Percentiles rank a stretch among this genome's conserved stretches.
phyloP scores from a whole-genome alignment of 1,139 yeast genomes.

The Protomyces arabidopsidicola region DNA sequence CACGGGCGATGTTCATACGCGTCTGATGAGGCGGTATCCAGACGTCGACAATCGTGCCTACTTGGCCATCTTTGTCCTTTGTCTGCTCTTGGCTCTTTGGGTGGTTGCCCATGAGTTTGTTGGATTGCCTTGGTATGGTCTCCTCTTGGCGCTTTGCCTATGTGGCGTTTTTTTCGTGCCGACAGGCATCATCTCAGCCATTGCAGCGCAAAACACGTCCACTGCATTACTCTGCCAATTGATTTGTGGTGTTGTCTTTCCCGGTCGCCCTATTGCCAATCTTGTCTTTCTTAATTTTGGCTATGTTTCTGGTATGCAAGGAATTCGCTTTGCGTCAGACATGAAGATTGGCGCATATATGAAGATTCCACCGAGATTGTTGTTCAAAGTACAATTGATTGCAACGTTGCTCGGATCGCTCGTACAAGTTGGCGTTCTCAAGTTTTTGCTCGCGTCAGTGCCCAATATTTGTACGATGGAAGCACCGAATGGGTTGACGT shows the following conservation, averaged over 20 bases:
- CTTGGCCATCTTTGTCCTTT: constrained; percentile 46
- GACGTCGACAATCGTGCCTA: constrained; percentile 71
- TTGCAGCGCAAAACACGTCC: constrained; percentile 45
- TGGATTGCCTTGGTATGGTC: constrained; percentile 24
- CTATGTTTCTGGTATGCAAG: constrained; percentile 53
- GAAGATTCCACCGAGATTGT: constrained; percentile 57
- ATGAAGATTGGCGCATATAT: constrained; percentile 62
- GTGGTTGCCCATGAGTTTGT: constrained; percentile 43
- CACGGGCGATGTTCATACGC: constrained; percentile 57
- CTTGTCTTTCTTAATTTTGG: constrained; percentile 49
- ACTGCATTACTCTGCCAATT: constrained; percentile 59
- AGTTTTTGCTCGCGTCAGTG: constrained; percentile 51
- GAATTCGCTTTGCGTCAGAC: constrained; percentile 53
- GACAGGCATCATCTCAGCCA: constrained; percentile 30
- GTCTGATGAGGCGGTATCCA: constrained; percentile 56
- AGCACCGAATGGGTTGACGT: constrained; percentile 39
- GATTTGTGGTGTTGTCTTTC: constrained; percentile 58
- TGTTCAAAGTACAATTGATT: constrained; percentile 52
- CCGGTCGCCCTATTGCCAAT: constrained; percentile 59
- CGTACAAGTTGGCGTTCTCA: constrained; percentile 51
- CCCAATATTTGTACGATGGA: constrained; percentile 39
- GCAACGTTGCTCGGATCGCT: constrained; percentile 39
- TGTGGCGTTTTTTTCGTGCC: constrained; percentile 28
- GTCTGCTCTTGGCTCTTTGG: constrained; percentile 50
- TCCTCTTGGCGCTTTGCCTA: constrained; percentile 10